These are phyloP conservation scores for Penicillium decumbens DNA, from an alignment of 2,329 filamentous ascomycete genomes.

Conservation along the genomic window DNA sequence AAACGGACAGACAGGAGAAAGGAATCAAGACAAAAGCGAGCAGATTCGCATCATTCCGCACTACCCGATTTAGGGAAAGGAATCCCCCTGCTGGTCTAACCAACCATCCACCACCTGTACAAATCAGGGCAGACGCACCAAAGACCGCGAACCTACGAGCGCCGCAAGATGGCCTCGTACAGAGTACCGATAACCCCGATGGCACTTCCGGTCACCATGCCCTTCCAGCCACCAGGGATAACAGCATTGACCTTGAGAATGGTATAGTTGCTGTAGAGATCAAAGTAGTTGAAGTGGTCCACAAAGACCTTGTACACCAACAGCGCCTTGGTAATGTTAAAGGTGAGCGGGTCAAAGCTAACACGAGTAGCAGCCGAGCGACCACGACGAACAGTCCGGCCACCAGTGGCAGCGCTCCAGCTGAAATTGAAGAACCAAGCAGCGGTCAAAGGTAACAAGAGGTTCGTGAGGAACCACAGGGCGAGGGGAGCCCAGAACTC, in stretches of 20 bases:
- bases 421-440: slow-evolving; percentile 92
- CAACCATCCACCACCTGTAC: slow-evolving; percentile 16
- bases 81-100: slow-evolving; percentile 1
- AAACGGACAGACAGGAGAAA: not conserved
- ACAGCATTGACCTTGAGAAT: slow-evolving; percentile 37
- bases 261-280: slow-evolving; percentile 34
- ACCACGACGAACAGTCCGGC: slow-evolving; percentile 21
- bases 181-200: slow-evolving; percentile 42
- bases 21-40: not conserved
- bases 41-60: slow-evolving; percentile 1
- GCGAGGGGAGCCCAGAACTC: slow-evolving; percentile 80
- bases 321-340: slow-evolving; percentile 82
- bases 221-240: slow-evolving; percentile 38
- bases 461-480: slow-evolving; percentile 69
- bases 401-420: slow-evolving; percentile 41
- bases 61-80: not conserved
- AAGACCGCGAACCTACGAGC: slow-evolving; percentile 20
- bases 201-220: slow-evolving; percentile 40
- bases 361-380: slow-evolving; percentile 26
- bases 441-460: slow-evolving; percentile 63
- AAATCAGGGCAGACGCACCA: slow-evolving; percentile 9
- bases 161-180: slow-evolving; percentile 46
- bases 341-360: slow-evolving; percentile 75
- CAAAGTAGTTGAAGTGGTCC: slow-evolving; percentile 41
- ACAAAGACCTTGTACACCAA: slow-evolving; percentile 76